These are phyloP conservation scores for Dianthus caryophyllus DNA, from an alignment of 148 eudicot genomes.

Conservation along the genomic window DNA sequence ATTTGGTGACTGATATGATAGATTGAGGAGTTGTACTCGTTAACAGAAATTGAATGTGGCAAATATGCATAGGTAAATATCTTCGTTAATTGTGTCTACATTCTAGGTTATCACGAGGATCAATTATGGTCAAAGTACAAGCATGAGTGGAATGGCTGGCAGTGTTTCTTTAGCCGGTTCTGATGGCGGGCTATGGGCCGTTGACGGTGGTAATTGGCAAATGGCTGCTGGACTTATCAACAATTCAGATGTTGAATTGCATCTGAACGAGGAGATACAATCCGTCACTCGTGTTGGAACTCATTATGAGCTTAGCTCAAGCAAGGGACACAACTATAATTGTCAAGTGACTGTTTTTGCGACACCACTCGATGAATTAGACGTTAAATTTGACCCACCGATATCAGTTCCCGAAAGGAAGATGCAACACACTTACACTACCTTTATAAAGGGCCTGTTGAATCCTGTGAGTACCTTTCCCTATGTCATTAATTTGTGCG, in stretches of 20 bases:
- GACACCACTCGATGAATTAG: conserved; percentile 71
- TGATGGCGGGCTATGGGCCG: conserved; percentile 73
- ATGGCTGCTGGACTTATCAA: conserved; percentile 78
- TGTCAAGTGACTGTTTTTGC: conserved; percentile 83
- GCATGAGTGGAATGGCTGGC: conserved; percentile 92
- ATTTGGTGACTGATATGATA: background rate
- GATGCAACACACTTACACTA: conserved; percentile 85
- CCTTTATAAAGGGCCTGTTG: conserved; percentile 76
- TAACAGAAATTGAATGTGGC: background rate
- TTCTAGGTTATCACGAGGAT: conserved; percentile 83
- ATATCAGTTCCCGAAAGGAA: conserved; percentile 70
- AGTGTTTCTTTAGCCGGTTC: conserved; percentile 93
- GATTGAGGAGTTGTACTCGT: background rate
- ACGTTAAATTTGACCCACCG: conserved; percentile 52
- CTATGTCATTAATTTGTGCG: background rate
- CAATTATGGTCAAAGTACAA: conserved; percentile 89
- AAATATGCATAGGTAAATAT: background rate
- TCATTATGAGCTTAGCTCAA: conserved; percentile 72
- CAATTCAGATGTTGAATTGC: conserved; percentile 58
- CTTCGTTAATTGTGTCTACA: background rate
- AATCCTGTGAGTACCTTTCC: conserved; percentile 66
- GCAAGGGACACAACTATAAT: conserved; percentile 59
- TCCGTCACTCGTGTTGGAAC: conserved; percentile 59
- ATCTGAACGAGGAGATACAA: conserved; percentile 68
- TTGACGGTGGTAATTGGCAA: conserved; percentile 95